Evolutionary conservation across 257 asterid genomes (phyloP).

Genomic region (Fraxinus pennsylvanica): DNA sequence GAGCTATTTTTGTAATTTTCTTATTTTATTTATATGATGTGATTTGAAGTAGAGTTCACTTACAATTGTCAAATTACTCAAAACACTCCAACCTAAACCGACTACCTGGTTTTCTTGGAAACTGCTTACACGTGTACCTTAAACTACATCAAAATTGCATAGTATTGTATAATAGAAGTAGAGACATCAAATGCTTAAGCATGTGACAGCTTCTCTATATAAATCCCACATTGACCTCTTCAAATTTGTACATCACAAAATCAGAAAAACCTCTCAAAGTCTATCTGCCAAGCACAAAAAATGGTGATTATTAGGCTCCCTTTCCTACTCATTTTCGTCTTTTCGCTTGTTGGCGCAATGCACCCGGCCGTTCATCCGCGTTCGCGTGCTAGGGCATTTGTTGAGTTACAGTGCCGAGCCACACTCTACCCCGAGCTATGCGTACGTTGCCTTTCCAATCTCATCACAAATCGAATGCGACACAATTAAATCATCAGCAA

Average conservation of each 20-base stretch:
- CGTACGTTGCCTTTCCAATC: conserved; percentile 35
- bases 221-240: conserved; percentile 26
- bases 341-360: conserved; percentile 14
- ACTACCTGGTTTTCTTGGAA: conserved; percentile 33
- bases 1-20: not conserved
- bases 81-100: conserved; percentile 28
- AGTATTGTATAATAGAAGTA: not conserved
- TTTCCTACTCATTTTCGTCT: conserved; percentile 25
- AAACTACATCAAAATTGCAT: not conserved
- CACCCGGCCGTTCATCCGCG: conserved; percentile 14
- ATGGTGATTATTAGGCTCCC: conserved; percentile 23
- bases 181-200: not conserved
- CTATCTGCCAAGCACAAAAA: not conserved
- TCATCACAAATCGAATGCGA: conserved; percentile 29
- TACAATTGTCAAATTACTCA: conserved; percentile 26
- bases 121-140: conserved; percentile 30
- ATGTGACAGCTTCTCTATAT: conserved; percentile 37
- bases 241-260: conserved; percentile 3
- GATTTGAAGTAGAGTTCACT: conserved; percentile 4
- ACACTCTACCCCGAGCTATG: conserved; percentile 53
- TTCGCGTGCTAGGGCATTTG: conserved; percentile 42
- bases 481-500: conserved; percentile 36
- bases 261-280: not conserved
- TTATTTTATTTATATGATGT: not conserved
- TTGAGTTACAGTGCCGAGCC: conserved; percentile 41